phyloP scores from a whole-genome alignment of 495 filamentous ascomycete species.

The Rusavskia elegans region DNA sequence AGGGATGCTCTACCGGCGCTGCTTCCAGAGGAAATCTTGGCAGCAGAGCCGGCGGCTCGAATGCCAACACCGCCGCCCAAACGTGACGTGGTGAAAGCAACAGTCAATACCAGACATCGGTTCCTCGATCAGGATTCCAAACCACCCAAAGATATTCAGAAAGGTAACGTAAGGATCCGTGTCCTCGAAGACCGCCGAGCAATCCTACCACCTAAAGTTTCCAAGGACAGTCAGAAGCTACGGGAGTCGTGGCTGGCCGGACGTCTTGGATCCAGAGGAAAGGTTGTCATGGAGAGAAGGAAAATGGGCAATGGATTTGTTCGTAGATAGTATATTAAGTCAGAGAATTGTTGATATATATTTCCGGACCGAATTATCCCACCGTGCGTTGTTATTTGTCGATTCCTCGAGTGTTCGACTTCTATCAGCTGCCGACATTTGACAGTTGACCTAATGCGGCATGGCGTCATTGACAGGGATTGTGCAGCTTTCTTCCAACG shows the following conservation, averaged over 20 bases:
- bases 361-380: background rate
- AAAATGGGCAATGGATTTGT: constrained; percentile 23
- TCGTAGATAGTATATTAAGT: constrained; percentile 16
- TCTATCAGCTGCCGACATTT: constrained; percentile 9
- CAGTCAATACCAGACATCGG: constrained; percentile 26
- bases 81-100: constrained; percentile 16
- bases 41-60: constrained; percentile 25
- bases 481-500: background rate
- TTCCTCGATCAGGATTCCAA: constrained; percentile 35
- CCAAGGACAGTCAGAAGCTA: constrained; percentile 27
- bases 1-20: constrained; percentile 27
- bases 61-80: constrained; percentile 24
- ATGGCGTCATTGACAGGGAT: constrained; percentile 22
- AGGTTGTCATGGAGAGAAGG: constrained; percentile 12
- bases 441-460: constrained; percentile 1
- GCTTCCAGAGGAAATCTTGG: constrained; percentile 37
- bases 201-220: constrained; percentile 32
- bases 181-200: constrained; percentile 30
- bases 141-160: constrained; percentile 36
- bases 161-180: constrained; percentile 33
- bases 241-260: constrained; percentile 34
- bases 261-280: constrained; percentile 11
- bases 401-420: background rate
- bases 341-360: background rate
- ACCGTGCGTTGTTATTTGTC: background rate